phyloP scores from a whole-genome alignment of 495 filamentous ascomycete genomes.

The Aspergillus ostianus region DNA sequence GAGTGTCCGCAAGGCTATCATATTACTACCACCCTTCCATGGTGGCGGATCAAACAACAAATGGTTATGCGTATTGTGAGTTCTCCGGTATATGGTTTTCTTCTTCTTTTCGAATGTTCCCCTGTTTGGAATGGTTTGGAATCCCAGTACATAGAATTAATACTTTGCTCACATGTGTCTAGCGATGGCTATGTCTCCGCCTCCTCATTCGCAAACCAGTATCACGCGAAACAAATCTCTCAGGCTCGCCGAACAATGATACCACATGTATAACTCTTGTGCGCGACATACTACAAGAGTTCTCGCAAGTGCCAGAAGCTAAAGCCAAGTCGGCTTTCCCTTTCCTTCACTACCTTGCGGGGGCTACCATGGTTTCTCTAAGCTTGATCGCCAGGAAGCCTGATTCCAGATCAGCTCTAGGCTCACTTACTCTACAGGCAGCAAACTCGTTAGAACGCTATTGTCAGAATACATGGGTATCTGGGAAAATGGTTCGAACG shows the following conservation, averaged over 20 bases:
- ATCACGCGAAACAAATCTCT: slow-evolving; percentile 10
- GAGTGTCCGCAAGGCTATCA: neutral
- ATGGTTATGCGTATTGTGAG: slow-evolving; percentile 29
- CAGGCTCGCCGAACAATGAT: slow-evolving; percentile 19
- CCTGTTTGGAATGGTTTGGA: too few species aligned
- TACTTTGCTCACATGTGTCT: neutral
- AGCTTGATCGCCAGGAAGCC: slow-evolving; percentile 24
- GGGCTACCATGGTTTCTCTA: slow-evolving; percentile 22
- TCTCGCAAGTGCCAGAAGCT: slow-evolving; percentile 23
- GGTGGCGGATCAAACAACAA: slow-evolving; percentile 27
- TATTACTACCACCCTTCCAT: neutral
- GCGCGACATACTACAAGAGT: slow-evolving; percentile 20
- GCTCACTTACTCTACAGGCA: slow-evolving; percentile 15
- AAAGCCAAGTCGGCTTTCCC: slow-evolving; percentile 28
- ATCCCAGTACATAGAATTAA: too few species aligned
- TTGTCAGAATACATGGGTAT: slow-evolving; percentile 30
- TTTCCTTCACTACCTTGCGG: slow-evolving; percentile 25
- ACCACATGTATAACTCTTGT: slow-evolving; percentile 25
- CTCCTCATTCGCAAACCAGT: slow-evolving; percentile 27
- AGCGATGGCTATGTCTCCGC: slow-evolving; percentile 30
- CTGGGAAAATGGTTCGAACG: slow-evolving; percentile 24
- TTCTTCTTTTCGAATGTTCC: too few species aligned
- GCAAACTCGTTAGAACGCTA: slow-evolving; percentile 20
- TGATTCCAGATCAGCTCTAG: slow-evolving; percentile 17
- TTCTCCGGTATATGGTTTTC: neutral